Evolutionary conservation across 176 grass and related monocot species (phyloP).

Genomic region (Musa schizocarpa): DNA sequence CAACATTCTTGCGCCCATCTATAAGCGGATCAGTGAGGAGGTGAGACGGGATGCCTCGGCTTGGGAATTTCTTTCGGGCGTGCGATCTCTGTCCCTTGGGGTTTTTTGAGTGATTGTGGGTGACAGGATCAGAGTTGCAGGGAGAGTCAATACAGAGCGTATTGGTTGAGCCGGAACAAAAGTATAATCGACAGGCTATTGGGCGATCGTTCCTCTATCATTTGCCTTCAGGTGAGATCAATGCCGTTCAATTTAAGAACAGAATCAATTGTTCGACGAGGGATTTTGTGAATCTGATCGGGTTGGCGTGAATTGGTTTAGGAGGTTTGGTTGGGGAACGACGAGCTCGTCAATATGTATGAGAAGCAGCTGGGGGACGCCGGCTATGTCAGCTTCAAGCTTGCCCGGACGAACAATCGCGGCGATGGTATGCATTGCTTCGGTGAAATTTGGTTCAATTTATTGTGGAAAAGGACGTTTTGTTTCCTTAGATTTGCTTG

Average conservation of each 20-base stretch:
- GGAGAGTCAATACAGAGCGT: constrained; percentile 63
- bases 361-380: constrained; percentile 49
- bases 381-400: constrained; percentile 58
- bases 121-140: constrained; percentile 49
- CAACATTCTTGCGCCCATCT: constrained; percentile 60
- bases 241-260: neutral
- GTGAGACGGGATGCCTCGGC: neutral
- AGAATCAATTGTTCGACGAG: constrained; percentile 1
- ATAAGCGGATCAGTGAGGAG: constrained; percentile 45
- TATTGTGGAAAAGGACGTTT: neutral
- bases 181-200: constrained; percentile 70
- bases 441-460: neutral
- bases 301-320: constrained; percentile 14
- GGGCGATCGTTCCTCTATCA: constrained; percentile 58
- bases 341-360: constrained; percentile 76
- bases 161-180: constrained; percentile 73
- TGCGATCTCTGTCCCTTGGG: too few relatives aligned
- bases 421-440: constrained; percentile 51
- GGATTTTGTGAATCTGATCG: neutral
- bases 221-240: constrained; percentile 68
- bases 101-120: neutral
- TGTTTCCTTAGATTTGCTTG: neutral
- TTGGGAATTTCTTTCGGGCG: neutral
- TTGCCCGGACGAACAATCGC: constrained; percentile 82
- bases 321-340: constrained; percentile 89